Percentiles rank a stretch among this genome's conserved stretches.
Evolutionary conservation across 176 grass and related monocot species (phyloP).

Genomic region (Themeda triandra): DNA sequence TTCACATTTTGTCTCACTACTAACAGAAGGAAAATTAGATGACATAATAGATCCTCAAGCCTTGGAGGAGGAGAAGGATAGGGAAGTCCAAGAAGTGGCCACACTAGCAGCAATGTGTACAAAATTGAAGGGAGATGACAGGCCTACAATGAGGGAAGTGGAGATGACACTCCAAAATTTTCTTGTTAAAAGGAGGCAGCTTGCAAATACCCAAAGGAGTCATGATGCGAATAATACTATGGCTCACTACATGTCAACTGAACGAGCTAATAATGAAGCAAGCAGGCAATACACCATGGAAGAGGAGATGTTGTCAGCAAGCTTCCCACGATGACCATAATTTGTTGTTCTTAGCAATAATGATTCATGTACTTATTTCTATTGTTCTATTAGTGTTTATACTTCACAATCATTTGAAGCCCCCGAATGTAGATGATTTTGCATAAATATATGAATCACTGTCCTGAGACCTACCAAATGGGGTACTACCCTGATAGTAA

Average conservation of each 20-base stretch:
- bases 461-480: too few relatives aligned
- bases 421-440: too few relatives aligned
- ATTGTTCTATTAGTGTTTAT: too few relatives aligned
- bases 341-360: too few relatives aligned
- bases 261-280: neutral
- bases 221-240: neutral
- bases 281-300: slow-evolving; percentile 36
- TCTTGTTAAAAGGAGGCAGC: neutral
- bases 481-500: too few relatives aligned
- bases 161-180: slow-evolving; percentile 28
- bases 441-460: too few relatives aligned
- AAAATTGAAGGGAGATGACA: slow-evolving; percentile 18
- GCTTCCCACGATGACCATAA: slow-evolving; percentile 15
- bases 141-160: slow-evolving; percentile 24
- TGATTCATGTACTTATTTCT: too few relatives aligned
- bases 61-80: neutral
- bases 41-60: neutral
- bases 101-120: slow-evolving; percentile 26
- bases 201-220: neutral
- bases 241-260: neutral
- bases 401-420: too few relatives aligned
- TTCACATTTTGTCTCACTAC: neutral
- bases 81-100: slow-evolving; percentile 28
- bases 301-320: slow-evolving; percentile 35
- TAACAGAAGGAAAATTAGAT: neutral